A percentile compares a stretch with the other conserved stretches of the same genome.
Conservation (phyloP, 2,329 filamentous ascomycete species). For the Leptographium wingfieldii region DNA sequence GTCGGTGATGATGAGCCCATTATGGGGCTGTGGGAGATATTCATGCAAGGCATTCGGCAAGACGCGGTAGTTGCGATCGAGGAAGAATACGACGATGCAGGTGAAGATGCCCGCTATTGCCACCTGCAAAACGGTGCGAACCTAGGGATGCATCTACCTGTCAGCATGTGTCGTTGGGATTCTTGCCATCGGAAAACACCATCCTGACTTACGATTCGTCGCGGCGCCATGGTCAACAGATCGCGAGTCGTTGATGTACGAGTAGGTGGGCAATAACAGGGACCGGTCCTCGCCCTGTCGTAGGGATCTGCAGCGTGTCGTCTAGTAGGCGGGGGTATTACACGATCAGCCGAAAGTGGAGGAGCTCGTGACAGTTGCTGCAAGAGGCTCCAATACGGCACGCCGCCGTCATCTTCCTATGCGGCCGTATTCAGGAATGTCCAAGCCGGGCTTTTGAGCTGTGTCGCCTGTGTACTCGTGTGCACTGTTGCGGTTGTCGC, state of each 20-base stretch:
- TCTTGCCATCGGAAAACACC: neutral
- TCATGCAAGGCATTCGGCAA: conserved; percentile 76
- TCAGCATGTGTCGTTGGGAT: neutral
- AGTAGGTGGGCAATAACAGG: neutral
- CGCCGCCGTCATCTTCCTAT: conserved; percentile 1
- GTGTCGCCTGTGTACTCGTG: neutral
- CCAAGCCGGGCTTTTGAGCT: neutral
- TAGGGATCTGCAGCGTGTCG: neutral
- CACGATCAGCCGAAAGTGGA: neutral
- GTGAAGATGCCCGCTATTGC: conserved; percentile 51
- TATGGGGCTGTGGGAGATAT: conserved; percentile 75
- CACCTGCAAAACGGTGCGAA: conserved; percentile 65
- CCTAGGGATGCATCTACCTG: conserved; percentile 23
- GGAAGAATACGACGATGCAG: conserved; percentile 61
- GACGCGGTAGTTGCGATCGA: conserved; percentile 81
- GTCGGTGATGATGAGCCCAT: conserved; percentile 76
- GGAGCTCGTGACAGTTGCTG: neutral
- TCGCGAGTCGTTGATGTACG: neutral
- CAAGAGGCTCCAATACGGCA: neutral
- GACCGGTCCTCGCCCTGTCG: neutral
- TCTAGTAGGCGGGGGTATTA: neutral
- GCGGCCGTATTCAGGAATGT: neutral
- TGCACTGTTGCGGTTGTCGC: neutral
- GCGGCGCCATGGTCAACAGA: conserved; percentile 16
- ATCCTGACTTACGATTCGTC: conserved; percentile 17